A percentile compares a stretch with the other conserved stretches of the same genome.
These are phyloP conservation scores for Austroboletus novae-zelandiae DNA, from an alignment of 1,284 basidiomycete genomes.

Conservation along the genomic window DNA sequence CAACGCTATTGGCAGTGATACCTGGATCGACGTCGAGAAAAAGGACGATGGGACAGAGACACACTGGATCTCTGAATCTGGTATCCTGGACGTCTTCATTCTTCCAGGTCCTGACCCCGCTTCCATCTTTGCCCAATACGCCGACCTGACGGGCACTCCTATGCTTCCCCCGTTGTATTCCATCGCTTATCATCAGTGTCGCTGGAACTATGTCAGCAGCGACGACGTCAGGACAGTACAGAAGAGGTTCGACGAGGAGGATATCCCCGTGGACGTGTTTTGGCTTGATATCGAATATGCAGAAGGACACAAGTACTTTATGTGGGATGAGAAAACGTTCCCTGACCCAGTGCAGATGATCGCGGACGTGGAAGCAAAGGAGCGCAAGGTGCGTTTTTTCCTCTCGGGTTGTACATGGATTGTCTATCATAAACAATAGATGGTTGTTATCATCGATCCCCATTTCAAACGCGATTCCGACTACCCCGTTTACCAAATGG, in stretches of 20 bases:
- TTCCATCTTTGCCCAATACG: slow-evolving; percentile 85
- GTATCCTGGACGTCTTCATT: slow-evolving; percentile 92
- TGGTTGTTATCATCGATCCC: slow-evolving; percentile 97
- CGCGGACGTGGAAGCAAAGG: slow-evolving; percentile 80
- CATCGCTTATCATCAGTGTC: slow-evolving; percentile 94
- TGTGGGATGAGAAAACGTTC: slow-evolving; percentile 93
- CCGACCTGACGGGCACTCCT: slow-evolving; percentile 81
- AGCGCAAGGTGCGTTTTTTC: slow-evolving; percentile 68
- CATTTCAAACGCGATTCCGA: slow-evolving; percentile 84
- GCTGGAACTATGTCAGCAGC: slow-evolving; percentile 97
- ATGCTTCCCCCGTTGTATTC: slow-evolving; percentile 90
- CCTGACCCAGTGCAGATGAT: slow-evolving; percentile 94
- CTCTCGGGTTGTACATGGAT: background rate
- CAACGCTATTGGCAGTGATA: slow-evolving; percentile 90
- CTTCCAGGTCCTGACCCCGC: slow-evolving; percentile 86
- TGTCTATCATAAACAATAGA: slow-evolving; percentile 46
- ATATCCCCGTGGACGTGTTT: slow-evolving; percentile 95
- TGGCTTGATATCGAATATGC: slow-evolving; percentile 99
- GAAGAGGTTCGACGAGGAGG: slow-evolving; percentile 85
- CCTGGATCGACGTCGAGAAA: slow-evolving; percentile 88
- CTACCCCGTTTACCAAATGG: slow-evolving; percentile 87
- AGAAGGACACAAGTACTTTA: slow-evolving; percentile 95
- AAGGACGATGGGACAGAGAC: slow-evolving; percentile 57
- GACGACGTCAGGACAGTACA: slow-evolving; percentile 90
- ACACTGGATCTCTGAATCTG: slow-evolving; percentile 97